Base-by-base conservation (phyloP, 208 protist species). In the Acanthamoeba healyi region DNA sequence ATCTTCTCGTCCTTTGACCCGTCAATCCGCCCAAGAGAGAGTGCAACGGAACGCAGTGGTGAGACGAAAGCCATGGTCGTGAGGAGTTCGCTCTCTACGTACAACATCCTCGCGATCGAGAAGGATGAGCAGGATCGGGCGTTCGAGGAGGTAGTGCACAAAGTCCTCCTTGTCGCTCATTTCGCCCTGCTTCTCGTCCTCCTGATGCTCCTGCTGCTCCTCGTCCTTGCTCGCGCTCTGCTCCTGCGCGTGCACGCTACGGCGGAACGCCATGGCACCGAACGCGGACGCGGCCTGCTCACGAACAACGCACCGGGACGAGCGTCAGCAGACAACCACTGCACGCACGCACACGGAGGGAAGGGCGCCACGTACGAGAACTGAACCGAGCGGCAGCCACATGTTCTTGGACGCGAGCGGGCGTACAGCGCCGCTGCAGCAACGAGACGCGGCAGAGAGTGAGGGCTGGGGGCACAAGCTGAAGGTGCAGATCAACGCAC, bases 41-140 rank as follows among this genome's bases (percentile, higher is more conserved):
- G 26, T 12, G 12, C 36, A 42, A n/a, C 6, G 6, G 24, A 54
- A 54, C 6, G 49, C 49, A 54, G 49, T 54, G 49, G n/a, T n/a
- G n/a, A n/a, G n/a, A n/a, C n/a, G n/a, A n/a, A n/a, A n/a, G n/a
- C n/a, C n/a, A n/a, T n/a, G n/a, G n/a, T n/a, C n/a, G n/a, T 15
- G 49, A 67, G 58, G n/a, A 9, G 58, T 34, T n/a, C n/a, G n/a
- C n/a, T n/a, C n/a, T n/a, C n/a, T n/a, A n/a, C 58, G 58, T 79
- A 79, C 70, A 10, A 79, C 70, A 42, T 79, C 70, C 24, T 79
- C 70, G 4, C 70, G 29, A 5, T 79, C 70, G 26, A 79, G 70
- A 79, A 79, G 70, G 36, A 79, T 7, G 36, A 79, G 70, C 70
- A 79, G 38, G n/a, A 79, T 79, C 5, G 70, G 70, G 10, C 70